Evolutionary conservation across 495 filamentous ascomycete genomes (phyloP), one percentile per base, ranked within the genome.

Genomic region (Annulohypoxylon nitens): DNA sequence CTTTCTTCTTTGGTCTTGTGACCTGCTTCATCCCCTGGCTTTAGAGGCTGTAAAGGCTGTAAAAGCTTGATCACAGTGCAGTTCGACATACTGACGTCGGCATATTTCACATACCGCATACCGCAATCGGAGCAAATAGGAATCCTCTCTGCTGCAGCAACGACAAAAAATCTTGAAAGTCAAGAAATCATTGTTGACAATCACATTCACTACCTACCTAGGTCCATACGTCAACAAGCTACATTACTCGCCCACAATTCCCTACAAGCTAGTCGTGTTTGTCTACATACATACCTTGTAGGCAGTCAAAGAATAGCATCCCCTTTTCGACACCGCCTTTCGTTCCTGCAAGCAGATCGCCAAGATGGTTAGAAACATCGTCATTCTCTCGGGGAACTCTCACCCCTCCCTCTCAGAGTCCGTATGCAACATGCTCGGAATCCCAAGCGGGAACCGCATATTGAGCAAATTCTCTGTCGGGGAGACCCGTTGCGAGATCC

Each of bases 321-420:
- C 11, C 37, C n/a, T 39, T 39, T 26, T 72, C 16, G 55, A 62
- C 70, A 68, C 64, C 63, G 48, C 70, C 64, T 55, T 69, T 58
- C 34, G 14, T 67, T 68, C 68, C 37, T 50, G 9, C 55, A 47
- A 39, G 16, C 37, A 70, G 25, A 68, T 53, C 61, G 57, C 70
- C 69, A 86, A 55, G 60, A 96, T 99, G 96, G 95, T 98, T 75
- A 92, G 97, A 78, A 97, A 98, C 81, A 92, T 99, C 69, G 93
- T 97, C 75, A 88, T 99, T 71, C 92, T 99, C 65, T 93, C 94
- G 43, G 96, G 96, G 61, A 93, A 90, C 80, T 97, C 94, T 79
- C 97, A 99, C 83, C 95, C 94, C 5, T 85, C 91, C 76, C 89
- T 99, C 76, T 92, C 92, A 65, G 88, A 94, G 71, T 92, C 85